Evolutionary conservation across 306 rosid species (phyloP).

Genomic region (Neltuma alba): DNA sequence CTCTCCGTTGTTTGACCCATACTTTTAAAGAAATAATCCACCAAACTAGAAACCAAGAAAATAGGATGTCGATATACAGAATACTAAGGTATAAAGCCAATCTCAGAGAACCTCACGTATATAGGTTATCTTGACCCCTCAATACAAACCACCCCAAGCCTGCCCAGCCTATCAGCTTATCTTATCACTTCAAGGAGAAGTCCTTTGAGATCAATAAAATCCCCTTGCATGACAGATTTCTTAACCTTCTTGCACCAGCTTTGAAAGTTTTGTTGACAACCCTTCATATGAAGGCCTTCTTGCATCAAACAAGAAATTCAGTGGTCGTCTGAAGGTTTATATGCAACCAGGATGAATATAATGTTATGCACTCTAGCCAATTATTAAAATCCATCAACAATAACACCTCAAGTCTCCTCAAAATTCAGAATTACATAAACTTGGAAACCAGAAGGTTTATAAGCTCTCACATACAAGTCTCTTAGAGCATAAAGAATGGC

Average conservation of each 20-base stretch:
- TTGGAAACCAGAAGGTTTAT: background rate
- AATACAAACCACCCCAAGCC: background rate
- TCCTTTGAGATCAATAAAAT: background rate
- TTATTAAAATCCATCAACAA: background rate
- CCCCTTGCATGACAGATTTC: background rate
- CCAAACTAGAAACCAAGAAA: background rate
- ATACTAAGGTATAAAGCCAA: background rate
- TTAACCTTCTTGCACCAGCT: conserved; percentile 1
- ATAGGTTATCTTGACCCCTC: background rate
- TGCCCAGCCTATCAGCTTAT: background rate
- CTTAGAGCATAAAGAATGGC: background rate
- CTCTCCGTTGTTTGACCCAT: conserved; percentile 3
- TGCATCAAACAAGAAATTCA: background rate
- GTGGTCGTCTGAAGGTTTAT: background rate
- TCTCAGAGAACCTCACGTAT: background rate
- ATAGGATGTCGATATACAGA: background rate
- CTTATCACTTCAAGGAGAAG: background rate
- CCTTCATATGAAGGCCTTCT: background rate
- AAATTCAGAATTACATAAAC: background rate
- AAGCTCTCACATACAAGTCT: background rate
- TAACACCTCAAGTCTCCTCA: background rate
- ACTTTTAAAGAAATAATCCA: background rate
- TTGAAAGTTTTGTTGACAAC: background rate
- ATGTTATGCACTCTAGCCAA: background rate
- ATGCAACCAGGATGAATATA: background rate